A percentile compares a stretch with the other conserved stretches of the same genome.
These are phyloP conservation scores for Lagerstroemia speciosa DNA, from an alignment of 345 rosid species.

Conservation along the genomic window DNA sequence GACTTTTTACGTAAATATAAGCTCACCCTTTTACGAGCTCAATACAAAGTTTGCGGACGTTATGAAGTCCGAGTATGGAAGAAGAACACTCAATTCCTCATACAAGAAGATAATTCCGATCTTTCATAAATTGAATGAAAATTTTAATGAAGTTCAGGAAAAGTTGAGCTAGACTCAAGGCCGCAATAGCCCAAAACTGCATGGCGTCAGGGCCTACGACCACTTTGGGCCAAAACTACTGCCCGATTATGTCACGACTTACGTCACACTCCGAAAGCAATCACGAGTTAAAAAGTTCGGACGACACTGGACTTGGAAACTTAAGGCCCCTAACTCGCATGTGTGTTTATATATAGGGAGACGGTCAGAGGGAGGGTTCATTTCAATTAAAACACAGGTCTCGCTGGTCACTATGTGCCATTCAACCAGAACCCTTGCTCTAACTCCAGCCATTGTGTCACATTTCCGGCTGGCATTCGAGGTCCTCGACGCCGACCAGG, in stretches of 20 bases:
- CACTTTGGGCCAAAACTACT: not conserved
- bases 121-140: too few relatives aligned
- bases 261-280: not conserved
- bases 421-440: not conserved
- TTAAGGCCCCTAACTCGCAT: not conserved
- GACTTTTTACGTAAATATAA: too few relatives aligned
- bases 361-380: too few relatives aligned
- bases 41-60: too few relatives aligned
- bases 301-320: not conserved
- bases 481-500: constrained; percentile 60
- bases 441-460: constrained; percentile 3
- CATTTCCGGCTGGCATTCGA: constrained; percentile 52
- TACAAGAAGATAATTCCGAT: too few relatives aligned
- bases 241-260: not conserved
- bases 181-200: not conserved
- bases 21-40: too few relatives aligned
- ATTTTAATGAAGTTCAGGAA: too few relatives aligned
- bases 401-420: not conserved
- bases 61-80: too few relatives aligned
- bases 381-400: too few relatives aligned
- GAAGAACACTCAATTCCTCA: too few relatives aligned
- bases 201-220: not conserved
- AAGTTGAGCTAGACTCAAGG: too few relatives aligned
- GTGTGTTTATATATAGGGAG: too few relatives aligned
- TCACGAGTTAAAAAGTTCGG: not conserved